A percentile compares a stretch with the other conserved stretches of the same genome.
phyloP scores from a whole-genome alignment of 202 grass and related monocot species.

The Saccharum hybrid region DNA sequence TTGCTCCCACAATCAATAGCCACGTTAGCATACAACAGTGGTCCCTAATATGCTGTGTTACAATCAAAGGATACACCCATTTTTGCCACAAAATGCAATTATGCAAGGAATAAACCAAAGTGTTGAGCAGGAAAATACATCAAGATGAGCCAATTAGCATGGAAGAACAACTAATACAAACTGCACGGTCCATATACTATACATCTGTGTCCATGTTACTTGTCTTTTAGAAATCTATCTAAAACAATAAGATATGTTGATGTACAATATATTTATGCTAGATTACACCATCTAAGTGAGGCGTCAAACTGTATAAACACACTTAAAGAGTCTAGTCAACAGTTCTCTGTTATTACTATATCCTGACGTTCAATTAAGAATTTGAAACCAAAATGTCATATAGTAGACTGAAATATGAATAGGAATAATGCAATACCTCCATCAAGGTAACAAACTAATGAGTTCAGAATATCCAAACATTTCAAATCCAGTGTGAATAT shows the following conservation, averaged over 20 bases:
- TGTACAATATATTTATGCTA: background rate
- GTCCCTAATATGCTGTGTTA: background rate
- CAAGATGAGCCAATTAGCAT: background rate
- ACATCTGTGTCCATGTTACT: background rate
- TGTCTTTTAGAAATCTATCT: constrained; percentile 1
- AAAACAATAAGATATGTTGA: constrained; percentile 20
- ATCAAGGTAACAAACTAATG: background rate
- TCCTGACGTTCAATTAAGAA: background rate
- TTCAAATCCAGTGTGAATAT: background rate
- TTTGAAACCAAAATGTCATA: constrained; percentile 8
- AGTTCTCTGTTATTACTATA: background rate
- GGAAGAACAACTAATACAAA: constrained; percentile 18
- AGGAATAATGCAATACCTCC: background rate
- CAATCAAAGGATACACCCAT: constrained; percentile 11
- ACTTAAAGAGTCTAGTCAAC: background rate
- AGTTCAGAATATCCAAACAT: background rate
- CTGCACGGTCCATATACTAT: background rate
- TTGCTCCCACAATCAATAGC: background rate
- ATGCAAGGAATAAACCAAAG: background rate
- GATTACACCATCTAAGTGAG: background rate
- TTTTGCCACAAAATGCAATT: constrained; percentile 30
- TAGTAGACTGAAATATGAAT: background rate
- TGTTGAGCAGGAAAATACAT: constrained; percentile 6
- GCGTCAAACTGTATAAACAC: background rate
- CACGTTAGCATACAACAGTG: background rate